Evolutionary conservation across 2,329 filamentous ascomycete species (phyloP), one percentile per base, ranked within the genome.

Genomic region (Xenosphaeropsis pyriputrescens): DNA sequence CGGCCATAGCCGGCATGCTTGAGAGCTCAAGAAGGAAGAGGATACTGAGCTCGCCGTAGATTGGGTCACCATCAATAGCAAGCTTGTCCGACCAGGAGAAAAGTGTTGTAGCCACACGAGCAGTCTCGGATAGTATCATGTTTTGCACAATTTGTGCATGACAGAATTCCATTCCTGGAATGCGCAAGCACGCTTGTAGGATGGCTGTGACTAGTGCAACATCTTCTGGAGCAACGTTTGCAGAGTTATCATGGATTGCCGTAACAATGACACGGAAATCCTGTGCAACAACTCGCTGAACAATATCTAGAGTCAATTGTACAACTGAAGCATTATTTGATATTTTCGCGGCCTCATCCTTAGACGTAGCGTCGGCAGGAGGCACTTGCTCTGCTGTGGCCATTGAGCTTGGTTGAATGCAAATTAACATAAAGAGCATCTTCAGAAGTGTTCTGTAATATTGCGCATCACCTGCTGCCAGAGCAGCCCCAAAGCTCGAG

Each of bases 71-170:
- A 40, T 80, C 72, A 29, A 80, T 70, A 1, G 80, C 72, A 17
- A 96, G 68, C 46, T 79, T 76, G 56, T 96, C 86, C 4, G 89
- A 75, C 91, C 91, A 98, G 0, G 86, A 94, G 59, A 89, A 96
- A 5, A 98, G 69, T 26, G 83, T 85, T 5, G 80, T 78, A 1
- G 86, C 88, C 43, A 86, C 82, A 50, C 89, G 82, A 34, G 85
- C 70, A 1, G 79, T 79, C 45, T 82, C 77, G 53, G 86, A 77
- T 34, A 74, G 72, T 1, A 72, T 65, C 64, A 85, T 67, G 46
- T 78, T 77, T 50, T 76, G 72, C 38, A 85, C 67, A 29, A 89
- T 72, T 47, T 85, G 79, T 12, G 72, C 67, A 44, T 82, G 75
- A 35, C 76, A 73, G 45, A 82, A 71, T 39, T 82, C 75, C 42